Base-by-base conservation (phyloP, 495 filamentous ascomycete species). In the Talaromyces stipitatus region DNA sequence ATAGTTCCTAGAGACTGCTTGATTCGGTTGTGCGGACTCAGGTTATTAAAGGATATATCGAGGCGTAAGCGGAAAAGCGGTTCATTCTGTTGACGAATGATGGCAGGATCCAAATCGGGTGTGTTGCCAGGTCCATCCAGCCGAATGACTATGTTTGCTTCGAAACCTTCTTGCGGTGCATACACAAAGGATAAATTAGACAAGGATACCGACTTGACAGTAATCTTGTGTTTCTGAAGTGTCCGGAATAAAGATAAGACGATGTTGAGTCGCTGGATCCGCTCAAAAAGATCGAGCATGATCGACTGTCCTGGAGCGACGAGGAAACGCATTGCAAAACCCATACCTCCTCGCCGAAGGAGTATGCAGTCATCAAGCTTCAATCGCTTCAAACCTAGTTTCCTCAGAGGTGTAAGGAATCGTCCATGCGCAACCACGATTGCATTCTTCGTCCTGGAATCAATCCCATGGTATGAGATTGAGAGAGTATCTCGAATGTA, bases 1-100 rank as follows among this genome's bases (percentile, higher is more conserved):
- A 81, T 72, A 16, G 72, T 72, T 6, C 78, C 79, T 11, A 97
- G 73, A 27, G 80, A 71, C 54, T 87, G 82, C 32, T 82, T 72
- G 18, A 91, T 84, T 14, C 87, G 82, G 45, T 86, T 75, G 65
- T 96, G 91, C 0, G 92, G 92, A 60, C 90, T 95, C 12, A 75
- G 74, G 20, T 64, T 63, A 20, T 85, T 80, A 22, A 97, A 72
- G 6, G 57, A 64, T 36, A 81, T 67, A 23, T 60, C 63, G 22
- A 78, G 47, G 4, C 58, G 60, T 26, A 71, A 47, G 20, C 57
- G 60, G 59, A 70, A 75, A n/a, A 73, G 55, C 0, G 66, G 57
- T 53, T 67, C 60, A 9, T 58, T 43, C 32, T 62, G 66, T 30
- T 63, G 68, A 8, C 62, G 14, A 23, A 66, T 54, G 43, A 58